These are phyloP conservation scores for Chlorencoelia australis DNA, from an alignment of 2,329 filamentous ascomycete genomes.

Conservation along the genomic window DNA sequence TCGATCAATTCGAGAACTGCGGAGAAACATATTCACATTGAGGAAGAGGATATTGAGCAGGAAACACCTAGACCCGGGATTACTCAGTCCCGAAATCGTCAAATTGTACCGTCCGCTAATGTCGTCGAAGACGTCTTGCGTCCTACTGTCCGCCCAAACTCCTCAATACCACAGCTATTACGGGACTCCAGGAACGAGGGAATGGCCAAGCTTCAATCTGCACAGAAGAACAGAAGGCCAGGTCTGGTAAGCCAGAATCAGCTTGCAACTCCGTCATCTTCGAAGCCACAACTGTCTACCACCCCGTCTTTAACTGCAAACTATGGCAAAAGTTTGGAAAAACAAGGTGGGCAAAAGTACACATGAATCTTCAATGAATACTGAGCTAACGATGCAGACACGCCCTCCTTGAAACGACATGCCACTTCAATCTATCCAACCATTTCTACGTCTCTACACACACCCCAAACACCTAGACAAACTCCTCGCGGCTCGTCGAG, in stretches of 20 bases:
- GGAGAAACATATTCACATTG: slow-evolving; percentile 2
- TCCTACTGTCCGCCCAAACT: slow-evolving; percentile 13
- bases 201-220: slow-evolving; percentile 25
- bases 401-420: too few relatives aligned
- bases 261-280: slow-evolving; percentile 26
- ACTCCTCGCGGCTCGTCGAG: too few relatives aligned
- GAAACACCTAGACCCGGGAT: slow-evolving; percentile 4
- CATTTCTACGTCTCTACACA: slow-evolving; percentile 17
- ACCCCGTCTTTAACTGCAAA: slow-evolving; percentile 15
- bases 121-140: slow-evolving; percentile 15
- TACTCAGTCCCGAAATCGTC: slow-evolving; percentile 10
- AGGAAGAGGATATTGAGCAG: slow-evolving; percentile 11
- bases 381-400: too few relatives aligned
- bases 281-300: too few relatives aligned
- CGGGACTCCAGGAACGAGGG: slow-evolving; percentile 8
- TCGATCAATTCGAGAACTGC: slow-evolving; percentile 5
- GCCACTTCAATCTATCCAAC: too few relatives aligned
- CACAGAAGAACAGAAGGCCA: slow-evolving; percentile 18
- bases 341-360: too few relatives aligned
- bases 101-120: slow-evolving; percentile 13
- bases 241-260: slow-evolving; percentile 23
- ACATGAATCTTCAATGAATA: too few relatives aligned
- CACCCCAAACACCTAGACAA: slow-evolving; percentile 26
- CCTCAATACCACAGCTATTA: slow-evolving; percentile 9
- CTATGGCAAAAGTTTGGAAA: too few relatives aligned